phyloP scores from a whole-genome alignment of 2,329 filamentous ascomycete genomes.

The Diplodia corticola region DNA sequence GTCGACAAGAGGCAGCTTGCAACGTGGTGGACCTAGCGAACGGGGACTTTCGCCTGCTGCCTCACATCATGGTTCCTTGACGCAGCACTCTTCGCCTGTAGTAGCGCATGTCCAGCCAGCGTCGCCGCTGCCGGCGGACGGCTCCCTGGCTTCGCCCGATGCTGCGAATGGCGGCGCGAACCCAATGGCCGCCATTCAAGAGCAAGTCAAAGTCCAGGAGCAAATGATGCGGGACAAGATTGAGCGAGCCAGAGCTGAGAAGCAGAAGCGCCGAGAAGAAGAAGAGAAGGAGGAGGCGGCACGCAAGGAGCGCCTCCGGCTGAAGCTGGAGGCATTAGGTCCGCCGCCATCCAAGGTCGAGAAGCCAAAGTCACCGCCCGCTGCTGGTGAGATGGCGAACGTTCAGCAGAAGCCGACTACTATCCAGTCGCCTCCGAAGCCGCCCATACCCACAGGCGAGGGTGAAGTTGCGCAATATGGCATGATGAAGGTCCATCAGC shows the following conservation, averaged over 20 bases:
- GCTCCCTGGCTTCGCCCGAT: slow-evolving; percentile 32
- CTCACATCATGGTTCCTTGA: slow-evolving; percentile 27
- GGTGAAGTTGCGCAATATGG: slow-evolving; percentile 61
- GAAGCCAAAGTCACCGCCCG: slow-evolving; percentile 5
- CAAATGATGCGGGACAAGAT: slow-evolving; percentile 70
- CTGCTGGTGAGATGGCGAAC: slow-evolving; percentile 29
- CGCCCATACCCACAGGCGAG: slow-evolving; percentile 57
- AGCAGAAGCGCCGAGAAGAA: slow-evolving; percentile 63
- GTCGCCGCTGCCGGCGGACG: slow-evolving; percentile 39
- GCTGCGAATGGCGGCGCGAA: slow-evolving; percentile 34
- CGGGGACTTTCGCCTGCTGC: slow-evolving; percentile 18
- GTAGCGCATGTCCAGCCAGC: slow-evolving; percentile 35
- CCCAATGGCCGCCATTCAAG: slow-evolving; percentile 53
- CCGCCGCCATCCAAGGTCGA: slow-evolving; percentile 50
- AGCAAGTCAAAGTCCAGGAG: slow-evolving; percentile 64
- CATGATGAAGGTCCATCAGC: slow-evolving; percentile 62
- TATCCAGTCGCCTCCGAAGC: slow-evolving; percentile 51
- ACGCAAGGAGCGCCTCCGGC: slow-evolving; percentile 67
- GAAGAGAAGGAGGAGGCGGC: slow-evolving; percentile 73
- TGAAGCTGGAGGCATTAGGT: slow-evolving; percentile 71
- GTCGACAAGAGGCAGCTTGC: not conserved
- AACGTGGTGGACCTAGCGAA: slow-evolving; percentile 6
- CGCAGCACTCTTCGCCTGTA: slow-evolving; percentile 35
- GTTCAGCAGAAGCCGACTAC: slow-evolving; percentile 37
- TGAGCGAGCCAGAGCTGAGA: slow-evolving; percentile 67